phyloP scores from a whole-genome alignment of 108 stramenopile species.

The Discostella stelligeroides region DNA sequence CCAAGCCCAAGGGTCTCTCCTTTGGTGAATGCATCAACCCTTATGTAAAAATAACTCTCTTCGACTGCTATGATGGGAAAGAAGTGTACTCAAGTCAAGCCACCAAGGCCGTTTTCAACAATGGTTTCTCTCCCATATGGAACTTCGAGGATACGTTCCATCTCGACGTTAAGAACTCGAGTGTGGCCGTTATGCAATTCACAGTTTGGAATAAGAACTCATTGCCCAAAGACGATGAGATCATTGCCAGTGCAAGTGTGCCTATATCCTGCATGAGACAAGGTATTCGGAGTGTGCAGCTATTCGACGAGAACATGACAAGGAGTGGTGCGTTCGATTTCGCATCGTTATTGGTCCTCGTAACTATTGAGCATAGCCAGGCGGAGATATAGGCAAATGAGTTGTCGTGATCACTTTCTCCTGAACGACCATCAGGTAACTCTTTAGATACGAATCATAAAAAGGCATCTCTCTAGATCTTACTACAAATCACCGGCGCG shows the following conservation, averaged over 20 bases:
- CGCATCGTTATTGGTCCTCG: slow-evolving; percentile 74
- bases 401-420: no score
- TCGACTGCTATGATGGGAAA: slow-evolving; percentile 70
- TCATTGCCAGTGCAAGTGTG: slow-evolving; percentile 78
- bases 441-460: background rate
- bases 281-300: slow-evolving; percentile 83
- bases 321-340: slow-evolving; percentile 84
- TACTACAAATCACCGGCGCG: no score
- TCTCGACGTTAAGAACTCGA: slow-evolving; percentile 58
- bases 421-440: no score
- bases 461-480: no score
- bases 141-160: slow-evolving; percentile 49
- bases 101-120: slow-evolving; percentile 62
- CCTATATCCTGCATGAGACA: slow-evolving; percentile 82
- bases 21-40: slow-evolving; percentile 84
- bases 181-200: slow-evolving; percentile 81
- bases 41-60: slow-evolving; percentile 72
- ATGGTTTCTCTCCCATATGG: slow-evolving; percentile 83
- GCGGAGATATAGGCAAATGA: slow-evolving; percentile 32
- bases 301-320: slow-evolving; percentile 77
- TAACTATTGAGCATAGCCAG: slow-evolving; percentile 51
- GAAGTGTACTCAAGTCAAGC: slow-evolving; percentile 35
- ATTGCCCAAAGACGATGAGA: slow-evolving; percentile 56
- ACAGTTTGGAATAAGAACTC: slow-evolving; percentile 67
- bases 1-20: slow-evolving; percentile 75